Evolutionary conservation across 2,329 filamentous ascomycete genomes (phyloP).

Genomic region (Colletotrichum eleusines): DNA sequence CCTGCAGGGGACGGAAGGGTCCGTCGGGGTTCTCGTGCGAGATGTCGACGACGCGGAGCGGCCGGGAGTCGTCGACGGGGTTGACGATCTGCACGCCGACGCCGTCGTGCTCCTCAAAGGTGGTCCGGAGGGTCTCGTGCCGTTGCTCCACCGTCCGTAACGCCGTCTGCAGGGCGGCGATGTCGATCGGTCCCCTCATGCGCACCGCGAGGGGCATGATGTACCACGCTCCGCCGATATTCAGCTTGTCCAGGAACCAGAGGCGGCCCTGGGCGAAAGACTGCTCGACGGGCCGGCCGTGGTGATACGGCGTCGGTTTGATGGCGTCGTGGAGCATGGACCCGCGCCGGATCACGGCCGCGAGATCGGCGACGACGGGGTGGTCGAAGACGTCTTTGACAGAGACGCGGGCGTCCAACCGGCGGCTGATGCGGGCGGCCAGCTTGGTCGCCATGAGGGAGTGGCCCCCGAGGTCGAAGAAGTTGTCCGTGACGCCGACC

Average conservation of each 20-base stretch:
- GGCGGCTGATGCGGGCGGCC: slow-evolving; percentile 13
- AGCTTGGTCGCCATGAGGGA: slow-evolving; percentile 37
- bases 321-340: slow-evolving; percentile 2
- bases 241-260: slow-evolving; percentile 12
- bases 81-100: slow-evolving; percentile 25
- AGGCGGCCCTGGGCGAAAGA: slow-evolving; percentile 15
- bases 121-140: slow-evolving; percentile 15
- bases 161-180: not conserved
- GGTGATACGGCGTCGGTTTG: not conserved
- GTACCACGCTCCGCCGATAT: not conserved
- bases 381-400: slow-evolving; percentile 41
- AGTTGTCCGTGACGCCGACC: slow-evolving; percentile 37
- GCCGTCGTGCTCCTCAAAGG: slow-evolving; percentile 10
- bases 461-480: slow-evolving; percentile 41
- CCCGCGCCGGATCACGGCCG: not conserved
- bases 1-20: not conserved
- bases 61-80: not conserved
- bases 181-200: not conserved
- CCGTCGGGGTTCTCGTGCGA: slow-evolving; percentile 1
- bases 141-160: not conserved
- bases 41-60: slow-evolving; percentile 17
- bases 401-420: slow-evolving; percentile 19
- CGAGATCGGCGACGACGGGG: not conserved
- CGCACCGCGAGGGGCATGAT: not conserved
- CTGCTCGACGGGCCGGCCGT: not conserved